Conservation (phyloP, 1,284 basidiomycete species). For the Irpex sp. region DNA sequence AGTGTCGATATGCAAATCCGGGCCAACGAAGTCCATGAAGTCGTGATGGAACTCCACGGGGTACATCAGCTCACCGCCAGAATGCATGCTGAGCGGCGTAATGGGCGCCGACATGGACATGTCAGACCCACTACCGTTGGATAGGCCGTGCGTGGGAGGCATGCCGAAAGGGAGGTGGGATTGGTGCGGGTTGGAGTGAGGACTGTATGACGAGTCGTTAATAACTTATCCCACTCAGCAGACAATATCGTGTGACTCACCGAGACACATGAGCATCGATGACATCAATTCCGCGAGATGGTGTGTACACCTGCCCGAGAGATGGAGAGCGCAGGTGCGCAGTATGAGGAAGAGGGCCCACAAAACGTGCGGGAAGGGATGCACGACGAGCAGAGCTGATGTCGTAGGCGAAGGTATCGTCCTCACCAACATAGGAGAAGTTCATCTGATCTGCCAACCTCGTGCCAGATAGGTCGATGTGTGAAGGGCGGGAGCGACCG, state of each 20-base stretch:
- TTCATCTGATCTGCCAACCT: constrained; percentile 3
- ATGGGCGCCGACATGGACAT: background rate
- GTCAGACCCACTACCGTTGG: background rate
- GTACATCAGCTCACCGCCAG: background rate
- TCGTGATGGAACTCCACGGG: background rate
- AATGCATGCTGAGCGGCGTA: background rate
- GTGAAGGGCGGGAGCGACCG: constrained; percentile 2
- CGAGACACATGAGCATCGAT: constrained; percentile 1
- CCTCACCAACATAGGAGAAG: background rate
- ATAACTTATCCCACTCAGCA: background rate
- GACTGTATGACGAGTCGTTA: background rate
- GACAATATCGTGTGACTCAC: background rate
- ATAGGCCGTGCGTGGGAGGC: background rate
- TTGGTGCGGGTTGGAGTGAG: constrained; percentile 5
- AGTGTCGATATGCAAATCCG: background rate
- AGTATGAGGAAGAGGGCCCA: constrained; percentile 17
- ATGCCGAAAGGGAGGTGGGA: background rate
- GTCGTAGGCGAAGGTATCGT: constrained; percentile 4
- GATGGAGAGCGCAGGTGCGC: constrained; percentile 2
- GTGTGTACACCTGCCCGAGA: background rate
- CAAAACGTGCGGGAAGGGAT: constrained; percentile 23
- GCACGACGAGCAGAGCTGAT: constrained; percentile 12
- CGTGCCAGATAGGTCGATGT: constrained; percentile 8
- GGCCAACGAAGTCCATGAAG: background rate
- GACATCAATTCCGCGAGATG: constrained; percentile 4